Conservation (phyloP, 73 alveolate species). For the Paramecium biaurelia region DNA sequence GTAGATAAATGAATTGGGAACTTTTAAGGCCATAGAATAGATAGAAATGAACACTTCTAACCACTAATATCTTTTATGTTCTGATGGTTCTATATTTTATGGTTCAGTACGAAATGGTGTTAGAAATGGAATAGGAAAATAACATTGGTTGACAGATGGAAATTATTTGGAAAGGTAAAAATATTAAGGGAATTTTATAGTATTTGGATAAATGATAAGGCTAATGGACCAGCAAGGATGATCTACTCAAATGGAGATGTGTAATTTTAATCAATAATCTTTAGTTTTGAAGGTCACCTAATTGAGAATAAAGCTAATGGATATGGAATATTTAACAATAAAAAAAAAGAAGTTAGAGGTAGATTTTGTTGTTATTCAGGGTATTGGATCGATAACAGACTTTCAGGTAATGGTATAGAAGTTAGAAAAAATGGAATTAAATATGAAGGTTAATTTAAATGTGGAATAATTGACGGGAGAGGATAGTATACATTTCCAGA, state of each 20-base stretch:
- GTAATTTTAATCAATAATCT: neutral
- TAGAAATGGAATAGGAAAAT: conserved; percentile 4
- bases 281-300: conserved; percentile 34
- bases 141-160: conserved; percentile 41
- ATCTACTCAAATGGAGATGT: conserved; percentile 44
- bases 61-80: neutral
- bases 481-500: conserved; percentile 18
- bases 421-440: neutral
- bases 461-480: conserved; percentile 37
- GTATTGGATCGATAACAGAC: conserved; percentile 54
- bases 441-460: conserved; percentile 13
- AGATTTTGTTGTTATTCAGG: neutral
- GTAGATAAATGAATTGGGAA: neutral
- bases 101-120: neutral
- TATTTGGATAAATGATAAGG: conserved; percentile 30
- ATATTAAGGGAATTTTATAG: neutral
- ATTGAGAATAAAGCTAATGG: conserved; percentile 44
- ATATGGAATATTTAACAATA: neutral
- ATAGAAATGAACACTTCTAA: neutral
- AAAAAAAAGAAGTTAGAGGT: conserved; percentile 47
- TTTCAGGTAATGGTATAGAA: conserved; percentile 71
- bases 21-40: neutral
- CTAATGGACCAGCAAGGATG: conserved; percentile 46
- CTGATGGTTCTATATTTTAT: conserved; percentile 4
- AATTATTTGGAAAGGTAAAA: conserved; percentile 30